A percentile compares a stretch with the other conserved stretches of the same genome.
Evolutionary conservation across 2,329 filamentous ascomycete genomes (phyloP).

Genomic region (Thielaviopsis ethacetica): DNA sequence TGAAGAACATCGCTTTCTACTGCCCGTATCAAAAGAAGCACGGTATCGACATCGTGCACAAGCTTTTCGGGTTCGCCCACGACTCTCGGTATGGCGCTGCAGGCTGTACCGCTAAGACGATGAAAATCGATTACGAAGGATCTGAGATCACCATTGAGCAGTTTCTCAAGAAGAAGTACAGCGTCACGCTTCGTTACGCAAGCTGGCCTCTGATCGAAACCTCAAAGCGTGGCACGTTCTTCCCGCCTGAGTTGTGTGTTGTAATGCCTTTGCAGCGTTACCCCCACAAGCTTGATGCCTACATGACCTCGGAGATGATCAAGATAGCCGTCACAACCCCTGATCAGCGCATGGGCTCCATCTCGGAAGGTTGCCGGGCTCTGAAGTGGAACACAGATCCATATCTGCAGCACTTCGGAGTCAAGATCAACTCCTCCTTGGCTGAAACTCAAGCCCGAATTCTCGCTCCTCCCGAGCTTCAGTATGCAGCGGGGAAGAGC

Average conservation of each 20-base stretch:
- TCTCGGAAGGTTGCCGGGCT: constrained; percentile 49
- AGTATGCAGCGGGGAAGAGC: constrained; percentile 23
- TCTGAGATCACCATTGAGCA: constrained; percentile 31
- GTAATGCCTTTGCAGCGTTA: constrained; percentile 42
- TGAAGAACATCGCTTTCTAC: constrained; percentile 39
- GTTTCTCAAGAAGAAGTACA: constrained; percentile 41
- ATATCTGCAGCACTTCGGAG: constrained; percentile 55
- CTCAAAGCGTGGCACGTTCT: constrained; percentile 30
- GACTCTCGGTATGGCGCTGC: constrained; percentile 24
- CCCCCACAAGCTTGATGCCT: constrained; percentile 41
- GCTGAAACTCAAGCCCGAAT: constrained; percentile 53
- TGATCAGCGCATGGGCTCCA: constrained; percentile 45
- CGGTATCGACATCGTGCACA: constrained; percentile 34
- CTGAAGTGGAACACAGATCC: constrained; percentile 54
- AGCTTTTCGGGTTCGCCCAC: constrained; percentile 34
- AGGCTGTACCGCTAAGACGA: constrained; percentile 33
- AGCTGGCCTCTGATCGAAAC: constrained; percentile 42
- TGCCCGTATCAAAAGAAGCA: constrained; percentile 30
- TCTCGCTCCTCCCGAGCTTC: constrained; percentile 44
- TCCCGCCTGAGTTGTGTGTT: constrained; percentile 45
- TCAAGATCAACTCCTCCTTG: constrained; percentile 50
- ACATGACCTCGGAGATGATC: constrained; percentile 74
- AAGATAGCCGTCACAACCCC: constrained; percentile 78
- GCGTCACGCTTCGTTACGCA: constrained; percentile 28
- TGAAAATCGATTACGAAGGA: constrained; percentile 37